Base-by-base conservation (phyloP, 331 rosid species). In the Stylosanthes scabra region DNA sequence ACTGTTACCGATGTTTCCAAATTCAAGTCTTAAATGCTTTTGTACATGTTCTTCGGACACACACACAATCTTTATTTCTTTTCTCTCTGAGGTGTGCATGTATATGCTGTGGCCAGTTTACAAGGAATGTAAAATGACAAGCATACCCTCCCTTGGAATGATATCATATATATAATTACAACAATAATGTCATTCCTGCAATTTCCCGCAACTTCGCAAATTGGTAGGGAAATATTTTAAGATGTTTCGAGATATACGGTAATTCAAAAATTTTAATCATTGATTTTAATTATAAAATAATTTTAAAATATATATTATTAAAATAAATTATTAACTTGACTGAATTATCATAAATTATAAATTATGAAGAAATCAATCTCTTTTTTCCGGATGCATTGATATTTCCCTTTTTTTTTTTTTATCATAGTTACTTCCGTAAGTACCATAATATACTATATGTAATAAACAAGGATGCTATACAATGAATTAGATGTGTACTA, bases 1-100 rank as follows among this genome's bases (percentile, higher is more conserved):
- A 61, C 80, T 76, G 74, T 81, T 46, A 20, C 76, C 74, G 80
- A 79, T 83, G 81, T 84, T 80, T 85, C 92, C 83, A 86, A 80
- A 87, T 87, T 84, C 51, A 76, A 68, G 86, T 49, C 78, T 72
- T 89, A 74, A 87, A 83, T 85, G 92, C 76, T 82, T 80, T 82
- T 80, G 85, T 80, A 78, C 87, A 68, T 81, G 81, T 76, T 81
- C 81, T 66, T 44, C 61, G 56, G 51, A 54, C 57, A 47, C 75
- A 50, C 71, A 74, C 72, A 50, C 71, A 74, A 69, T n/a, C 78
- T 51, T 42, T 67, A 1, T 52, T 41, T 61, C 54, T 51, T 58
- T 66, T 20, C 69, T 34, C 54, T 31, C 71, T 54, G 4, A 11
- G 16, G 46, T 52, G 37, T 31, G 37, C 5, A 31, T 47, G 29